Evolutionary conservation across 1,284 basidiomycete genomes (phyloP).

Genomic region (Ceratobasidium sp.): DNA sequence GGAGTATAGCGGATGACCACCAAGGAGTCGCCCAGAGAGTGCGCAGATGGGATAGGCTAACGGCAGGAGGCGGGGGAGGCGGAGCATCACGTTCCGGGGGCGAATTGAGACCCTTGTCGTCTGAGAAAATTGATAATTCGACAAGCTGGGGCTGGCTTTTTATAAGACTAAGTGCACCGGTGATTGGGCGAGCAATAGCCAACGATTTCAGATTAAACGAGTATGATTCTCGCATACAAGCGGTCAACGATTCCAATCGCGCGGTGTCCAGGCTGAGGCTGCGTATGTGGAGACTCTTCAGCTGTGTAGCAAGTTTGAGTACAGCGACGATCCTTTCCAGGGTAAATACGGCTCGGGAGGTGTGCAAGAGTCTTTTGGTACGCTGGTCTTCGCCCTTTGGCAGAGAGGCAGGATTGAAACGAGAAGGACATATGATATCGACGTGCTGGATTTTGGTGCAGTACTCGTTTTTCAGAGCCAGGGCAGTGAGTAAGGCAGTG

Average conservation of each 20-base stretch:
- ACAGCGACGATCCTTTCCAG: not conserved
- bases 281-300: not conserved
- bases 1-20: not conserved
- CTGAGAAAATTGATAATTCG: not conserved
- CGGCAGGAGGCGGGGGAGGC: not conserved
- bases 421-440: not conserved
- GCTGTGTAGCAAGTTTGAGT: not conserved
- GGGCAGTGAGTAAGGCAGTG: not conserved
- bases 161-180: not conserved
- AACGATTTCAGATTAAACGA: not conserved
- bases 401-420: not conserved
- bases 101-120: not conserved
- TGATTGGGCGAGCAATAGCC: not conserved
- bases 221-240: not conserved
- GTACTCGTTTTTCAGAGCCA: not conserved
- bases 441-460: not conserved
- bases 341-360: not conserved
- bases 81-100: not conserved
- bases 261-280: not conserved
- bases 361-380: not conserved
- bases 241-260: not conserved
- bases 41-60: not conserved
- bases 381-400: not conserved
- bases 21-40: slow-evolving; percentile 1
- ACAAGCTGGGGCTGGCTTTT: not conserved